Evolutionary conservation across 805 yeast genomes (phyloP).

Genomic region (Spathaspora gorwiae): DNA sequence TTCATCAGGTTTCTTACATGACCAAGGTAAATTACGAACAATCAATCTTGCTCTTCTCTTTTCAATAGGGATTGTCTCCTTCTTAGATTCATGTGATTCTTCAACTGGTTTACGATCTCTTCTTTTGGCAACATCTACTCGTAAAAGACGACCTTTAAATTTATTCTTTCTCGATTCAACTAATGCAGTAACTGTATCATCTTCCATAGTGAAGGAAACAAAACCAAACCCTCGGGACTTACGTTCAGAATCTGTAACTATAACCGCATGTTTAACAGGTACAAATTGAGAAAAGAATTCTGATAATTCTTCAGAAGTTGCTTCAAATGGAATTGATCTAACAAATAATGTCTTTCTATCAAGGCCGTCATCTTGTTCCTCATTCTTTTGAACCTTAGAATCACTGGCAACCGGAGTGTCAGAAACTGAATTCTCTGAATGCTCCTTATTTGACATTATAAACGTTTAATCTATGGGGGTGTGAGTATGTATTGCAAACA

Average conservation of each 20-base stretch:
- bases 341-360: constrained; percentile 75
- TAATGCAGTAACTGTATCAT: constrained; percentile 77
- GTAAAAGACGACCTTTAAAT: constrained; percentile 60
- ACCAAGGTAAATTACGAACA: constrained; percentile 93
- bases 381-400: neutral
- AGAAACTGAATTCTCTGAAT: neutral
- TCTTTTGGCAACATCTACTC: constrained; percentile 86
- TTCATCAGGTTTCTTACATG: constrained; percentile 72
- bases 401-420: neutral
- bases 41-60: constrained; percentile 84
- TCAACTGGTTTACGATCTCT: constrained; percentile 65
- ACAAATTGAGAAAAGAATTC: constrained; percentile 87
- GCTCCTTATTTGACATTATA: neutral
- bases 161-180: constrained; percentile 60
- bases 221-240: constrained; percentile 93
- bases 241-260: constrained; percentile 73
- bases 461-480: no score
- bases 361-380: constrained; percentile 26
- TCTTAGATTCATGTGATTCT: constrained; percentile 3
- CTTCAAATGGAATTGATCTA: constrained; percentile 75
- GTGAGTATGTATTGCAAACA: no score
- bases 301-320: constrained; percentile 75
- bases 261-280: constrained; percentile 92
- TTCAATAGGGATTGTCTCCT: constrained; percentile 41
- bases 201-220: constrained; percentile 81